These are phyloP conservation scores for Breviolum minutum DNA, from an alignment of 73 alveolate species.

Conservation along the genomic window DNA sequence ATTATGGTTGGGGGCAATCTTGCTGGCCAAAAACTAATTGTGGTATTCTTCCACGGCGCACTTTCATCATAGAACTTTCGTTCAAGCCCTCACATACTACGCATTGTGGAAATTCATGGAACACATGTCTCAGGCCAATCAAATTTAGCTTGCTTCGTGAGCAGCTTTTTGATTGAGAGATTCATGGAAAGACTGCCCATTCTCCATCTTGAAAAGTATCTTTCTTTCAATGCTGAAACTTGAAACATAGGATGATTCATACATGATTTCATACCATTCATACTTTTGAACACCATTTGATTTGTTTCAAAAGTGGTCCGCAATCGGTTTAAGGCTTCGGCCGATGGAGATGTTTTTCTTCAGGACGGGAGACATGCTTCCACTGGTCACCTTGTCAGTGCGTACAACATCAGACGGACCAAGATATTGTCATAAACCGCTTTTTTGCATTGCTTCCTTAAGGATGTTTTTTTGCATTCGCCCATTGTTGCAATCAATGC, in stretches of 20 bases:
- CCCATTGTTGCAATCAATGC: background rate
- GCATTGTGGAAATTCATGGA: too few species aligned
- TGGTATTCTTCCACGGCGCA: background rate
- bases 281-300: background rate
- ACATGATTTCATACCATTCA: too few species aligned
- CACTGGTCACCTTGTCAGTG: slow-evolving; percentile 95
- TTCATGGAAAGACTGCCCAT: too few species aligned
- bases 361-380: slow-evolving; percentile 96
- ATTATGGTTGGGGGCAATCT: background rate
- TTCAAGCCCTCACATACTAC: too few species aligned
- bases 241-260: too few species aligned
- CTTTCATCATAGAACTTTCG: too few species aligned
- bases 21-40: background rate
- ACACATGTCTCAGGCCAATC: too few species aligned
- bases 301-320: background rate
- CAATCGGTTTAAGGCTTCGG: background rate
- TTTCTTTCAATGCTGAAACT: too few species aligned
- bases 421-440: background rate
- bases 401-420: background rate
- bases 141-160: too few species aligned
- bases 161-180: too few species aligned
- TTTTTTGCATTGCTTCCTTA: too few species aligned
- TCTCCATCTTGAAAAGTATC: too few species aligned
- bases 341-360: slow-evolving; percentile 96
- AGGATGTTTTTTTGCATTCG: background rate